A percentile compares a stretch with the other conserved stretches of the same genome.
phyloP scores from a whole-genome alignment of 2,329 filamentous ascomycete genomes.

The Penicillium hesseltinei region DNA sequence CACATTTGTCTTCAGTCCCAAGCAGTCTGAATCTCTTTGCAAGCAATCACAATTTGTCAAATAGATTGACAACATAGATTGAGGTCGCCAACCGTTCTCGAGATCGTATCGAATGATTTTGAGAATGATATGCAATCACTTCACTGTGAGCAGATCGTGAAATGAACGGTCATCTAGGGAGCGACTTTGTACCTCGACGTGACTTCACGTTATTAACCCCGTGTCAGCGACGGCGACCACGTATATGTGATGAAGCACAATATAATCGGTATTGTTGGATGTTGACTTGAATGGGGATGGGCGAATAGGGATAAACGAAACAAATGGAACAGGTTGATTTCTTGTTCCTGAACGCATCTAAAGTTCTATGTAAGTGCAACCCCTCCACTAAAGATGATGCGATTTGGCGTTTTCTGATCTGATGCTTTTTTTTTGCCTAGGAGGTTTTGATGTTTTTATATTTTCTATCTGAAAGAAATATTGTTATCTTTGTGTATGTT shows the following conservation, averaged over 20 bases:
- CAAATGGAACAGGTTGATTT: not conserved
- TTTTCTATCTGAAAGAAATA: not conserved
- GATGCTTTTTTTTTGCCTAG: not conserved
- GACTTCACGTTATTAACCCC: not conserved
- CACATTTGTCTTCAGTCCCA: not conserved
- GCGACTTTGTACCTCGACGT: not conserved
- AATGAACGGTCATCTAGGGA: not conserved
- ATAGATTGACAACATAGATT: not conserved
- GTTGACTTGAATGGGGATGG: not conserved
- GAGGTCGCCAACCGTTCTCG: not conserved
- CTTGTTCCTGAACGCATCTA: not conserved
- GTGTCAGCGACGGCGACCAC: too few relatives aligned
- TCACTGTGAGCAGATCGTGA: not conserved
- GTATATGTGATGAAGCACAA: not conserved
- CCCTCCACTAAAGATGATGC: not conserved
- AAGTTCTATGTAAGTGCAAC: not conserved
- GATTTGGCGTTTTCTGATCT: not conserved
- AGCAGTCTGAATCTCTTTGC: not conserved
- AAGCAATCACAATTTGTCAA: not conserved
- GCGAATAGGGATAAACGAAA: not conserved
- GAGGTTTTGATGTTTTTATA: not conserved
- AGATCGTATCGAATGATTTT: not conserved
- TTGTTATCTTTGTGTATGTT: not conserved
- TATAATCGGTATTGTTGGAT: not conserved
- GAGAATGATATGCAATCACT: not conserved